phyloP scores from a whole-genome alignment of 768 basidiomycete species.

The Leccinum barrowsii region DNA sequence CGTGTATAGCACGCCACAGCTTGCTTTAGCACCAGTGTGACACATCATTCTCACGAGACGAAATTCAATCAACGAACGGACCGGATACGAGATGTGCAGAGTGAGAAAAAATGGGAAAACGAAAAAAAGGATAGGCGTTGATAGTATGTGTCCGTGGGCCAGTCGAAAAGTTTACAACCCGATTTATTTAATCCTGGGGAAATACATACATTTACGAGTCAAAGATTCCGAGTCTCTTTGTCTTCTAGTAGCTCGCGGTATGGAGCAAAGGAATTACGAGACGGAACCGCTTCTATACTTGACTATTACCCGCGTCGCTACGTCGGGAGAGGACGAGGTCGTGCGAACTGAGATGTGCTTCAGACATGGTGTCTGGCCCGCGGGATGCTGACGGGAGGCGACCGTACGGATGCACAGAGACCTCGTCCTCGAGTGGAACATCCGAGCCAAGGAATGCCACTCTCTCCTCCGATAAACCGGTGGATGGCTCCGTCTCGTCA shows the following conservation, averaged over 20 bases:
- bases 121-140: neutral
- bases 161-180: conserved; percentile 21
- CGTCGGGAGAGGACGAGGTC: conserved; percentile 15
- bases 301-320: conserved; percentile 8
- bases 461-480: conserved; percentile 44
- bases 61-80: conserved; percentile 9
- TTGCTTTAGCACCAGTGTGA: neutral
- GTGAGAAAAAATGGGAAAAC: neutral
- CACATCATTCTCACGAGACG: conserved; percentile 5
- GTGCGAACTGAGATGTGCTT: conserved; percentile 38
- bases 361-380: conserved; percentile 39
- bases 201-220: conserved; percentile 19
- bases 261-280: neutral
- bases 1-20: conserved; percentile 10
- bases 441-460: conserved; percentile 48
- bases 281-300: conserved; percentile 7
- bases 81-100: conserved; percentile 3
- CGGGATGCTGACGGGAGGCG: conserved; percentile 19
- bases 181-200: conserved; percentile 10
- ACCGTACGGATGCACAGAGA: conserved; percentile 13
- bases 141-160: neutral
- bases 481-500: conserved; percentile 35
- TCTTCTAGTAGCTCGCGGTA: neutral
- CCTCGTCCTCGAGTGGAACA: conserved; percentile 22
- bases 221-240: neutral